A percentile compares a stretch with the other conserved stretches of the same genome.
Evolutionary conservation across 495 filamentous ascomycete genomes (phyloP).

Genomic region (Penicillium salamii): DNA sequence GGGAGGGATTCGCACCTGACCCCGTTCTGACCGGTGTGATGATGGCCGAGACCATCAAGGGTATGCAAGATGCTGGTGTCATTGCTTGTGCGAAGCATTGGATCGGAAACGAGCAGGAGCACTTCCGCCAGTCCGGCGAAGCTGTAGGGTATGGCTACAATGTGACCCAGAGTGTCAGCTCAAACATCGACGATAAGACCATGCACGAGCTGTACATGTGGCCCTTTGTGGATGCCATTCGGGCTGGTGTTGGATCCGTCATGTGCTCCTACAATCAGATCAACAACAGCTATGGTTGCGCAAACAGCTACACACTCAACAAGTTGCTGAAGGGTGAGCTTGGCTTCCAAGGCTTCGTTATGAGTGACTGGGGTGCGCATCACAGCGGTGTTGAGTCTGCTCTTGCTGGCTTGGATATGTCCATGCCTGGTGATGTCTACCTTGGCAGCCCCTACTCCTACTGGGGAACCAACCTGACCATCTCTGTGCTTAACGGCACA

Average conservation of each 20-base stretch:
- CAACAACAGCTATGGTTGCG: constrained; percentile 69
- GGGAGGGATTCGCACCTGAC: constrained; percentile 71
- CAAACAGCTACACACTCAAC: constrained; percentile 74
- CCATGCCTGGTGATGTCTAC: constrained; percentile 84
- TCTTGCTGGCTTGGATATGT: constrained; percentile 88
- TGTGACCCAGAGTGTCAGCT: constrained; percentile 63
- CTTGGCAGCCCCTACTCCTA: constrained; percentile 72
- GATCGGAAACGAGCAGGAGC: constrained; percentile 71
- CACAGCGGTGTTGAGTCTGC: constrained; percentile 76
- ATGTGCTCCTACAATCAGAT: constrained; percentile 96
- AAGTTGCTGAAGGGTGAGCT: constrained; percentile 86
- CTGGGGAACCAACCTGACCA: constrained; percentile 85
- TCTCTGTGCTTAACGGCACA: constrained; percentile 85
- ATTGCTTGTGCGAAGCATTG: constrained; percentile 83
- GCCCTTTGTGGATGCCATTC: constrained; percentile 74
- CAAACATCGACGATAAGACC: constrained; percentile 89
- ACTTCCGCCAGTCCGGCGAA: constrained; percentile 77
- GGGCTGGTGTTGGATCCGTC: constrained; percentile 74
- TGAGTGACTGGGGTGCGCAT: constrained; percentile 89
- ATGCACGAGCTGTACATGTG: constrained; percentile 96
- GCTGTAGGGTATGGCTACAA: constrained; percentile 59
- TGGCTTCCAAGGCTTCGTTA: constrained; percentile 91
- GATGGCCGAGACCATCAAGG: constrained; percentile 72
- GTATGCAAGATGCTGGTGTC: constrained; percentile 78
- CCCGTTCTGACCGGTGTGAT: constrained; percentile 72